Evolutionary conservation across 441 rosid genomes (phyloP), one percentile per base, ranked within the genome.

Genomic region (Macaranga tanarius): DNA sequence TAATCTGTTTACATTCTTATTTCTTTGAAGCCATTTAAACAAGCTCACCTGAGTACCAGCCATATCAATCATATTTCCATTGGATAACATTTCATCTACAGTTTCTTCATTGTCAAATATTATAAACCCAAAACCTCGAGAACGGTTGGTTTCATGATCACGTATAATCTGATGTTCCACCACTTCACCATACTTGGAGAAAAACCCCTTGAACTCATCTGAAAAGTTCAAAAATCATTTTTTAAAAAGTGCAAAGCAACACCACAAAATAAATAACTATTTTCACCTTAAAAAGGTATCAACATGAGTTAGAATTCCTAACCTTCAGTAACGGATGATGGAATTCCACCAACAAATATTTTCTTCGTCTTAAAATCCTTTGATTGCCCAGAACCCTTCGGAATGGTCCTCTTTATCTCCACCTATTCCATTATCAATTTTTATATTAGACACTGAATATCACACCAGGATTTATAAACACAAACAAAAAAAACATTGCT

Each of bases 51-150:
- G 89, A 76, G 90, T 85, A 73, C 93, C 97, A 2, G 86, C 92
- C 97, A 95, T 86, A 81, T 92, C 97, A 71, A 95, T 86, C 97
- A 89, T 92, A 83, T 92, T 91, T 77, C 97, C 97, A 47, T 87
- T 81, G 45, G 95, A 82, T 73, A 95, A 80, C 79, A 95, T 25
- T 70, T 90, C 94, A 85, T 95, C 97, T 11, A 95, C 97, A 67
- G 84, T 85, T 62, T 92, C 95, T 76, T 95, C 99, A 51, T 81
- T 84, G 73, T 95, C 94, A 86, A 88, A 95, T 70, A 86, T 86
- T 55, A 92, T 81, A 88, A 95, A 95, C 61, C 97, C 97, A 85
- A 95, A 95, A 20, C 96, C 94, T 61, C 97, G 79, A 17, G 97
- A 87, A 55, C 91, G 86, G 71, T 91, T 92, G 68, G 97, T 92